Evolutionary conservation across 116 monocot genomes (phyloP).

Genomic region (Posidonia oceanica): DNA sequence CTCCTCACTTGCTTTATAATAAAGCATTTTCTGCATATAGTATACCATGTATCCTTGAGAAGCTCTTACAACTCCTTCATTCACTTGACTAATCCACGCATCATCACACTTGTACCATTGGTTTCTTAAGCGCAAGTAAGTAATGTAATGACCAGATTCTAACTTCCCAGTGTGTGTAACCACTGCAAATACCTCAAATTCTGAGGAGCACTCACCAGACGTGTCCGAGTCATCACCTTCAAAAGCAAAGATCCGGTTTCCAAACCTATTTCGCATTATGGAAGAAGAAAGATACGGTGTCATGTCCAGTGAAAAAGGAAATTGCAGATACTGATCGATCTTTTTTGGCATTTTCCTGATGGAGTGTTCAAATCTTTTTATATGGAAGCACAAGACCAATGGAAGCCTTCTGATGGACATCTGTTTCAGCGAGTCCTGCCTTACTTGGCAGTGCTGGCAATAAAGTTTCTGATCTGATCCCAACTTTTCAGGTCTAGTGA

Average conservation of each 20-base stretch:
- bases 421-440: conserved; percentile 58
- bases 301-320: conserved; percentile 67
- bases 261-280: conserved; percentile 42
- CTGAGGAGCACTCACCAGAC: conserved; percentile 26
- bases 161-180: conserved; percentile 50
- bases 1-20: conserved; percentile 13
- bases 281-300: conserved; percentile 59
- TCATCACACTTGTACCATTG: conserved; percentile 80
- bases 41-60: conserved; percentile 63
- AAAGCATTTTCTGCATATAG: conserved; percentile 50
- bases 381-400: conserved; percentile 55
- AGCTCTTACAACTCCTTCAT: conserved; percentile 35
- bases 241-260: conserved; percentile 53
- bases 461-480: conserved; percentile 60
- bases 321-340: conserved; percentile 48
- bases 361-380: conserved; percentile 65
- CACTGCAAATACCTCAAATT: conserved; percentile 72
- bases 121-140: conserved; percentile 40
- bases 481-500: conserved; percentile 64
- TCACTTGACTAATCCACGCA: conserved; percentile 62
- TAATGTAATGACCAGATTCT: conserved; percentile 64
- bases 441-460: conserved; percentile 46
- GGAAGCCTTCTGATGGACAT: conserved; percentile 72
- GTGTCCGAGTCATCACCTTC: conserved; percentile 42
- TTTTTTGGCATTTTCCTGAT: conserved; percentile 30